phyloP scores from a whole-genome alignment of 2,329 filamentous ascomycete genomes.

The Pseudogymnoascus sp. region DNA sequence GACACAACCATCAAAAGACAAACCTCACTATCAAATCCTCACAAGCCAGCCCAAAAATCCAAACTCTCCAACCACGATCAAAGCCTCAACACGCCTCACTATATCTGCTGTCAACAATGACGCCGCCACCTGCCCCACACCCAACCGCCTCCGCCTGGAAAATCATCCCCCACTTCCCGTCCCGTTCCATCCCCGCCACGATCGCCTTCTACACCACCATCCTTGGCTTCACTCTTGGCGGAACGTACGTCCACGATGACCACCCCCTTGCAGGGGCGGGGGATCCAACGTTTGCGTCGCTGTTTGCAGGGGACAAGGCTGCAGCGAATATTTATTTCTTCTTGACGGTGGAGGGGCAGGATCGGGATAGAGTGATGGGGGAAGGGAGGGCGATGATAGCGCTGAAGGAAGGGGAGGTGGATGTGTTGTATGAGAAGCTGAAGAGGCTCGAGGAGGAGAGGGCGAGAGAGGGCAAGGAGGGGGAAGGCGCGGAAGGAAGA shows the following conservation, averaged over 20 bases:
- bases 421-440: neutral
- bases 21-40: neutral
- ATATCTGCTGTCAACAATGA: neutral
- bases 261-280: neutral
- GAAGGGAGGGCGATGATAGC: neutral
- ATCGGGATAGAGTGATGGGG: neutral
- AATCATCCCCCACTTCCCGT: slow-evolving; percentile 10
- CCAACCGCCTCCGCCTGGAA: slow-evolving; percentile 8
- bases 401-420: neutral
- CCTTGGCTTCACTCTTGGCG: neutral
- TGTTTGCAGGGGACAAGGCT: neutral
- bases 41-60: neutral
- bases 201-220: slow-evolving; percentile 4
- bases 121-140: neutral
- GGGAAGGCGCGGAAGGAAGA: neutral
- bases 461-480: neutral
- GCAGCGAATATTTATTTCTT: neutral
- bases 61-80: neutral
- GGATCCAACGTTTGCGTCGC: neutral
- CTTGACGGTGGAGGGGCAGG: neutral
- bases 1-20: neutral
- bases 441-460: neutral
- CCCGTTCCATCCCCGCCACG: neutral
- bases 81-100: neutral
- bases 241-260: neutral